Conservation (phyloP, 2,329 filamentous ascomycete genomes). For the Cytospora leucostoma region DNA sequence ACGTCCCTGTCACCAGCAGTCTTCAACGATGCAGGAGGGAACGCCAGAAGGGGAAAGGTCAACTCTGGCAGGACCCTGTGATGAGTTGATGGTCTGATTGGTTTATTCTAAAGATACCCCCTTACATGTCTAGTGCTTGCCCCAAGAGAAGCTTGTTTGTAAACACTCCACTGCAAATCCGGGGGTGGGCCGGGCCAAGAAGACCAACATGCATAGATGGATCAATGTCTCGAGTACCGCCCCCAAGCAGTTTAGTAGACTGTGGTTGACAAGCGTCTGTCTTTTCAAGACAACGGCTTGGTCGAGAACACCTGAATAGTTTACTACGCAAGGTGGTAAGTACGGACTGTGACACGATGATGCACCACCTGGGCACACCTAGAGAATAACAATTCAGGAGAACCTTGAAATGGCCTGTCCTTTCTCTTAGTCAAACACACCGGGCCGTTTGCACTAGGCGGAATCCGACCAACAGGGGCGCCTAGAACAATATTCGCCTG, state of each 20-base stretch:
- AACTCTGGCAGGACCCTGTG: neutral
- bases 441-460: neutral
- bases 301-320: too few species aligned
- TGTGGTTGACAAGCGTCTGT: too few species aligned
- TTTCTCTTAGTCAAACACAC: neutral
- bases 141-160: slow-evolving; percentile 1
- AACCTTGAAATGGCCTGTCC: too few species aligned
- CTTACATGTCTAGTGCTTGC: neutral
- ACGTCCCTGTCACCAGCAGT: too few species aligned
- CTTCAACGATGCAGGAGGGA: too few species aligned
- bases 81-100: neutral
- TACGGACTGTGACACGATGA: too few species aligned
- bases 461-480: neutral
- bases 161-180: neutral
- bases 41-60: neutral
- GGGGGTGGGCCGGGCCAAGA: neutral
- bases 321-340: too few species aligned
- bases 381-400: neutral
- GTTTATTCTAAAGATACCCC: too few species aligned
- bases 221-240: too few species aligned
- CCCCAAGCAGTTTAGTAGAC: too few species aligned
- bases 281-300: too few species aligned
- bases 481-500: neutral
- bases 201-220: neutral
- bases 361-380: neutral